Percentiles rank a stretch among this genome's conserved stretches.
These are phyloP conservation scores for Hypoxylon rubiginosum DNA, from an alignment of 2,329 filamentous ascomycete genomes.

Conservation along the genomic window DNA sequence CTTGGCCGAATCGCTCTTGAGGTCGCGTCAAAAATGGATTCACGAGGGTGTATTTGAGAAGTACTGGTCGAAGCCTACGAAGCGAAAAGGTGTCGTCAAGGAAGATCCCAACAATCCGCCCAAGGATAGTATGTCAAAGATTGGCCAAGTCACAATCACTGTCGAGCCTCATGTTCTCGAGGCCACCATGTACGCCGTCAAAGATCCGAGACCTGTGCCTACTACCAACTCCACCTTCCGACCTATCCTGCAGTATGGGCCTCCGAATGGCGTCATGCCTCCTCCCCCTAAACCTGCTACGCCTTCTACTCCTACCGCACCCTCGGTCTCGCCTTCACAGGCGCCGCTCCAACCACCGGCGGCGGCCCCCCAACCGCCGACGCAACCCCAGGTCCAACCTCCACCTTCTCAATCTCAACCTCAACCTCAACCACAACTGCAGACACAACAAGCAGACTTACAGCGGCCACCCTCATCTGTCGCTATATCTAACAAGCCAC, in stretches of 20 bases:
- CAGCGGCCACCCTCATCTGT: constrained; percentile 33
- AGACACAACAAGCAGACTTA: constrained; percentile 30
- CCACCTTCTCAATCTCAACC: constrained; percentile 6
- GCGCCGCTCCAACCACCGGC: constrained; percentile 31
- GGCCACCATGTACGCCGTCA: constrained; percentile 79
- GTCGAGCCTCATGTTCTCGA: constrained; percentile 86
- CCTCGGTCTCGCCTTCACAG: constrained; percentile 32
- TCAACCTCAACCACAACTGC: background rate
- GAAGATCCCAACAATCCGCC: constrained; percentile 76
- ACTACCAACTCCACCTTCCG: constrained; percentile 57
- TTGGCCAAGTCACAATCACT: constrained; percentile 79
- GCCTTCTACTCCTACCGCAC: constrained; percentile 44
- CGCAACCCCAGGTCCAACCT: constrained; percentile 32
- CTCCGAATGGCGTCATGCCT: constrained; percentile 73
- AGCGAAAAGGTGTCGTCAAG: constrained; percentile 74
- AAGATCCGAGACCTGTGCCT: constrained; percentile 69
- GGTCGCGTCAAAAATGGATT: constrained; percentile 81
- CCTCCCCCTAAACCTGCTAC: constrained; percentile 59
- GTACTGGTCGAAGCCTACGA: constrained; percentile 81
- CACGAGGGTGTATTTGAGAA: constrained; percentile 80
- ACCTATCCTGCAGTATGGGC: constrained; percentile 75
- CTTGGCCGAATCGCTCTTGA: constrained; percentile 77
- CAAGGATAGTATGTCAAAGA: constrained; percentile 78
- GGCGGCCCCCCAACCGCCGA: constrained; percentile 30
- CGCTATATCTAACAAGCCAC: constrained; percentile 33